A percentile compares a stretch with the other conserved stretches of the same genome.
Evolutionary conservation across 345 rosid species (phyloP).

Genomic region (Combretum micranthum): DNA sequence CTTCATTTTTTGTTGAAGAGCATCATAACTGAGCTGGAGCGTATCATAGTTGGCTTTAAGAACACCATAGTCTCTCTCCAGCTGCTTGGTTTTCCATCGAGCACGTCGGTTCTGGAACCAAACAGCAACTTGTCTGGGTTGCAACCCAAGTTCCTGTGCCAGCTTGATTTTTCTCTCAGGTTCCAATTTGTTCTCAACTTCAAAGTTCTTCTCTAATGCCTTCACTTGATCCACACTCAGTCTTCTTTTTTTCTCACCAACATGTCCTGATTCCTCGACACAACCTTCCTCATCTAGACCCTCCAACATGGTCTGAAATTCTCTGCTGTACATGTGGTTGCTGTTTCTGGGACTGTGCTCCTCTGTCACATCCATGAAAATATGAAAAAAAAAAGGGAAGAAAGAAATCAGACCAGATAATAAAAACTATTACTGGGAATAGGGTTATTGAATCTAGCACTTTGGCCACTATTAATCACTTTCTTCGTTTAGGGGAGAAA

Average conservation of each 20-base stretch:
- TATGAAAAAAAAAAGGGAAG: too few relatives aligned
- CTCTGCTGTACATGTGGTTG: too few relatives aligned
- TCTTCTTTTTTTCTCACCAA: constrained; percentile 37
- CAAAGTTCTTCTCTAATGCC: constrained; percentile 65
- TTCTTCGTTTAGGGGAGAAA: too few relatives aligned
- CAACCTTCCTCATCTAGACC: too few relatives aligned
- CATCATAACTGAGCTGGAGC: constrained; percentile 51
- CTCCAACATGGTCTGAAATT: too few relatives aligned
- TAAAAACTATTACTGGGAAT: not conserved
- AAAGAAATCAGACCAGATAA: not conserved
- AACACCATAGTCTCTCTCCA: constrained; percentile 51
- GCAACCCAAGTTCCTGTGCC: constrained; percentile 71
- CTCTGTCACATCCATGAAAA: too few relatives aligned
- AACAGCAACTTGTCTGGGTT: constrained; percentile 83
- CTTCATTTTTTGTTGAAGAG: constrained; percentile 60
- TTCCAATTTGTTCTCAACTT: constrained; percentile 63
- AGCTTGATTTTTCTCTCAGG: constrained; percentile 65
- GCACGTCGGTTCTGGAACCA: constrained; percentile 95
- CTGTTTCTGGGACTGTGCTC: too few relatives aligned
- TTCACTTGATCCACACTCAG: constrained; percentile 79
- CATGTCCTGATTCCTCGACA: too few relatives aligned
- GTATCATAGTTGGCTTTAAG: constrained; percentile 44
- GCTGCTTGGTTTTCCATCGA: constrained; percentile 79
- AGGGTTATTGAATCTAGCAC: not conserved
- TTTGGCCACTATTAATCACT: not conserved